Percentiles rank a stretch among this genome's conserved stretches.
Conservation (phyloP, 2,329 filamentous ascomycete genomes). For the Epichloe amarillans region DNA sequence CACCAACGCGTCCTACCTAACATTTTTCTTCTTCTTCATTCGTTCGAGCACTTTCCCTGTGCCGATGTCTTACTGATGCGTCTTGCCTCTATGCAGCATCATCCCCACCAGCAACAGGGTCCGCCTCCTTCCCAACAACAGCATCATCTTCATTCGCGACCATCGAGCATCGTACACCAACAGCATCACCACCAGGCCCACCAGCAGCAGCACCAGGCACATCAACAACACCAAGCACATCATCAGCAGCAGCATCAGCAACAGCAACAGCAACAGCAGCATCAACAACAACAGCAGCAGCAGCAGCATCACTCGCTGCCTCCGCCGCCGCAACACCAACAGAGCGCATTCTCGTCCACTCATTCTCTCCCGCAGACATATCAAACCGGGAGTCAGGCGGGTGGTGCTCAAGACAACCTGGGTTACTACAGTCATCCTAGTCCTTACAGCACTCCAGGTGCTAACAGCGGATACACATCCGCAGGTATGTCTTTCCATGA, state of each 20-base stretch:
- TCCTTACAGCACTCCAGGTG: conserved; percentile 71
- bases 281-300: conserved; percentile 59
- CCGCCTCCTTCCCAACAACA: conserved; percentile 44
- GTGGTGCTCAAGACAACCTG: conserved; percentile 50
- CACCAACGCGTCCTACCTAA: conserved; percentile 34
- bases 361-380: conserved; percentile 56
- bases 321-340: conserved; percentile 40
- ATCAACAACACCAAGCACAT: conserved; percentile 45
- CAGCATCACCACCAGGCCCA: conserved; percentile 25
- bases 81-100: conserved; percentile 57
- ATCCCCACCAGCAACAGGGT: conserved; percentile 61
- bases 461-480: conserved; percentile 72
- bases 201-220: conserved; percentile 53
- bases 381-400: conserved; percentile 49
- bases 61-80: conserved; percentile 40
- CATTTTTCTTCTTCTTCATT: conserved; percentile 25
- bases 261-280: conserved; percentile 43
- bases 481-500: conserved; percentile 49
- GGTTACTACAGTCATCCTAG: conserved; percentile 69
- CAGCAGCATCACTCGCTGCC: conserved; percentile 13
- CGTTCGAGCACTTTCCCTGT: conserved; percentile 22
- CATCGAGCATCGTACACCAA: conserved; percentile 60
- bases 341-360: conserved; percentile 53
- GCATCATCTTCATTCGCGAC: conserved; percentile 57
- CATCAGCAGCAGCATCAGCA: conserved; percentile 37